Evolutionary conservation across 345 rosid genomes (phyloP).

Genomic region (Abelmoschus esculentus): DNA sequence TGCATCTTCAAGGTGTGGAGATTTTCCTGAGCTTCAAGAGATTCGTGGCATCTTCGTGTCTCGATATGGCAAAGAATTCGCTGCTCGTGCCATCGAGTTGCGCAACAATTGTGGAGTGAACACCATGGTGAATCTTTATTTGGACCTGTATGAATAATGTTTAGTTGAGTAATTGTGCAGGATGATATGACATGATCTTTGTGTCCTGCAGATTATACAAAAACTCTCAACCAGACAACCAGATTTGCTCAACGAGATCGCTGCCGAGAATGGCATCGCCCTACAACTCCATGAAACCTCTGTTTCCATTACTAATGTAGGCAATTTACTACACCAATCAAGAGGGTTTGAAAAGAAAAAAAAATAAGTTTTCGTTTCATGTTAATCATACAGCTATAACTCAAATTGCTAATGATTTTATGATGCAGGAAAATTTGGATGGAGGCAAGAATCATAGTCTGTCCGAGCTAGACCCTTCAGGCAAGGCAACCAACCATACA

Average conservation of each 20-base stretch:
- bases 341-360: neutral
- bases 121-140: constrained; percentile 34
- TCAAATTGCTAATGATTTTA: constrained; percentile 3
- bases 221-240: constrained; percentile 55
- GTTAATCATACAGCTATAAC: neutral
- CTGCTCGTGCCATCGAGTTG: constrained; percentile 62
- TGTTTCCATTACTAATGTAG: constrained; percentile 32
- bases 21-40: constrained; percentile 87
- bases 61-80: constrained; percentile 73
- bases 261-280: constrained; percentile 49
- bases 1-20: constrained; percentile 80
- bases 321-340: neutral
- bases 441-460: neutral
- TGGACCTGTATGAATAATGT: neutral
- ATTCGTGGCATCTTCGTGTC: constrained; percentile 54
- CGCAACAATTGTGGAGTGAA: constrained; percentile 69
- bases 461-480: constrained; percentile 5
- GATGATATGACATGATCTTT: neutral
- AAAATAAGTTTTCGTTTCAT: neutral
- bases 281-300: constrained; percentile 40
- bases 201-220: constrained; percentile 37
- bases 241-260: constrained; percentile 54
- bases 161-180: neutral
- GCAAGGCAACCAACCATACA: constrained; percentile 8
- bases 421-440: constrained; percentile 27